Evolutionary conservation across 306 rosid species (phyloP).

Genomic region (Castanea mollissima): DNA sequence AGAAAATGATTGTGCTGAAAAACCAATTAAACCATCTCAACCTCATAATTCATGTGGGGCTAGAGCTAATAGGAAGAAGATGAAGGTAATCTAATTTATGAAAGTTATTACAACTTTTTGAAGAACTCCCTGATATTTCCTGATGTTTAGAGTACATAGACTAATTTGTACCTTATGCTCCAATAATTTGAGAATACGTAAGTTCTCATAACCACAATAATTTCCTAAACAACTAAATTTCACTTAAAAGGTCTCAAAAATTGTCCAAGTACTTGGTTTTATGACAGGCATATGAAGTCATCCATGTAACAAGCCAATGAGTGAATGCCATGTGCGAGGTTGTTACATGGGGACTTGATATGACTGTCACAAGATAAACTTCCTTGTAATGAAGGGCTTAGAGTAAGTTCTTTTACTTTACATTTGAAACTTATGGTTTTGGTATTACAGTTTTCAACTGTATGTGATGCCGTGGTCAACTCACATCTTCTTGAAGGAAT

Average conservation of each 20-base stretch:
- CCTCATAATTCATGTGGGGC: conserved; percentile 30
- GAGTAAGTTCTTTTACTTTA: neutral
- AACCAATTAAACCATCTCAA: conserved; percentile 39
- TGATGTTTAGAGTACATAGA: neutral
- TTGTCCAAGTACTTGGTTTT: neutral
- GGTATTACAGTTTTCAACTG: conserved; percentile 1
- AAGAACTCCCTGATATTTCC: neutral
- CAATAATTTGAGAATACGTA: neutral
- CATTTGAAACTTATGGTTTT: neutral
- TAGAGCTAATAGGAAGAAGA: conserved; percentile 71
- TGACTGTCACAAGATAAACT: too few relatives aligned
- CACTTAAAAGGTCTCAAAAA: neutral
- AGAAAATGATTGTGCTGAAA: conserved; percentile 28
- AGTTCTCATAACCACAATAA: neutral
- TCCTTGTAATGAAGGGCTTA: neutral
- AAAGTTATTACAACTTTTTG: neutral
- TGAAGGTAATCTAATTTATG: conserved; percentile 52
- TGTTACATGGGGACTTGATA: too few relatives aligned
- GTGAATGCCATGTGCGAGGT: too few relatives aligned
- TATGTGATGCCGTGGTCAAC: neutral
- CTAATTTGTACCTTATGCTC: neutral
- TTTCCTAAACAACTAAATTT: neutral
- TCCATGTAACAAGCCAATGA: too few relatives aligned
- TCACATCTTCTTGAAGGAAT: neutral
- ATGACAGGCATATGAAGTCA: neutral